A percentile compares a stretch with the other conserved stretches of the same genome.
phyloP scores from a whole-genome alignment of 208 protist genomes.

The Leishmania gerbilli region DNA sequence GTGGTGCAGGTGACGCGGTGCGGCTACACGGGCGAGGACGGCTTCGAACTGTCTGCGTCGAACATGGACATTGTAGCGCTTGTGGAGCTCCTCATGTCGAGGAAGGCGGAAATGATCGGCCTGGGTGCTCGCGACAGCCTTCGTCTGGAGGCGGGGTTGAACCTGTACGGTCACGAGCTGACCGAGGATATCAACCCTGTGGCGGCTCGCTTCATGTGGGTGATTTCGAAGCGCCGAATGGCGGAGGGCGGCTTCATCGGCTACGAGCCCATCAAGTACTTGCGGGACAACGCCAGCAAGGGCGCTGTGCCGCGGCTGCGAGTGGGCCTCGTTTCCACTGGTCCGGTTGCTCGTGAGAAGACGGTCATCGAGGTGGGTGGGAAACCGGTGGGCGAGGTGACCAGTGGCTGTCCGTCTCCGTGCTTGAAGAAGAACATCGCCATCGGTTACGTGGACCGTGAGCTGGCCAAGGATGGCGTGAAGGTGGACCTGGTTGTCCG shows the following conservation, averaged over 20 bases:
- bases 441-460: constrained; percentile 91
- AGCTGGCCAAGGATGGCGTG: constrained; percentile 69
- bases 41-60: constrained; percentile 96
- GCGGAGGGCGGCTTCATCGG: constrained; percentile 95
- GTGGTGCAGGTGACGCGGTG: constrained; percentile 80
- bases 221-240: constrained; percentile 94
- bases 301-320: constrained; percentile 70
- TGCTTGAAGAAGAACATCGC: constrained; percentile 89
- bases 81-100: constrained; percentile 59
- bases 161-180: constrained; percentile 98
- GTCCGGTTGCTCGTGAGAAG: constrained; percentile 89
- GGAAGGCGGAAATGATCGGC: constrained; percentile 74
- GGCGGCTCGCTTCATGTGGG: constrained; percentile 95
- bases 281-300: constrained; percentile 39
- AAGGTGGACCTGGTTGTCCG: constrained; percentile 91
- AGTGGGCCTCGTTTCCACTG: constrained; percentile 90
- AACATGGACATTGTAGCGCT: constrained; percentile 49
- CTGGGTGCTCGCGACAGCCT: constrained; percentile 96
- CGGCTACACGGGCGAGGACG: constrained; percentile 99
- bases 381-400: constrained; percentile 88
- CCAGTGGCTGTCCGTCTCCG: constrained; percentile 90
- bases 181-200: constrained; percentile 93
- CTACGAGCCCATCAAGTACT: constrained; percentile 75
- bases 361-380: constrained; percentile 70
- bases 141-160: constrained; percentile 97